phyloP scores from a whole-genome alignment of 2,329 filamentous ascomycete species.

The Dothistroma pini region DNA sequence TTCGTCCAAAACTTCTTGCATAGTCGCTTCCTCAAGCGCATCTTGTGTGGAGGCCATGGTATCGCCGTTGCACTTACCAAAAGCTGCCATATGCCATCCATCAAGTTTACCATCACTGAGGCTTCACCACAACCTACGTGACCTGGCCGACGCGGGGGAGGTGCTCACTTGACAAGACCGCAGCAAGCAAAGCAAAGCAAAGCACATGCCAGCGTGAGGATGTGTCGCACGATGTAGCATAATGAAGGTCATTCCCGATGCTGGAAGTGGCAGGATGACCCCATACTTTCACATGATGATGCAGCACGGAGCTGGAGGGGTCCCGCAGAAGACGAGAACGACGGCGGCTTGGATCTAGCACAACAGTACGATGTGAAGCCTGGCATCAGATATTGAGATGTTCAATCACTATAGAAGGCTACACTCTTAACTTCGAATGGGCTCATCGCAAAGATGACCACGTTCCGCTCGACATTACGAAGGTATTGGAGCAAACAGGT shows the following conservation, averaged over 20 bases:
- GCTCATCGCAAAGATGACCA: neutral
- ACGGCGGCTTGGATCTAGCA: neutral
- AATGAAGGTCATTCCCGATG: neutral
- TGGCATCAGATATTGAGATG: neutral
- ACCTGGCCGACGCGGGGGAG: neutral
- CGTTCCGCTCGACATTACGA: neutral
- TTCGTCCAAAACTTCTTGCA: neutral
- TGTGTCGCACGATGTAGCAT: conserved; percentile 1
- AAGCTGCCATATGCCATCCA: conserved; percentile 26
- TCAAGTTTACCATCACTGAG: neutral
- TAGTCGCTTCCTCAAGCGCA: neutral
- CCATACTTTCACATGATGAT: neutral
- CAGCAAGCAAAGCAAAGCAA: conserved; percentile 2
- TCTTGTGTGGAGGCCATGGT: neutral
- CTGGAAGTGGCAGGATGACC: neutral
- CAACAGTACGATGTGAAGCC: neutral
- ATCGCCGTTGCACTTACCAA: conserved; percentile 15
- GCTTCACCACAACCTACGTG: neutral
- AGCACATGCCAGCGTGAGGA: neutral
- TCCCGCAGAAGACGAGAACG: neutral
- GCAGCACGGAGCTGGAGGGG: neutral
- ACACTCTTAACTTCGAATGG: neutral
- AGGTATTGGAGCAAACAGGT: neutral
- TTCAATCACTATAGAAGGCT: neutral
- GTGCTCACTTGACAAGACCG: neutral